These are phyloP conservation scores for Dissophora globulifera DNA, from an alignment of 192 early-diverging fungal genomes.

Conservation along the genomic window DNA sequence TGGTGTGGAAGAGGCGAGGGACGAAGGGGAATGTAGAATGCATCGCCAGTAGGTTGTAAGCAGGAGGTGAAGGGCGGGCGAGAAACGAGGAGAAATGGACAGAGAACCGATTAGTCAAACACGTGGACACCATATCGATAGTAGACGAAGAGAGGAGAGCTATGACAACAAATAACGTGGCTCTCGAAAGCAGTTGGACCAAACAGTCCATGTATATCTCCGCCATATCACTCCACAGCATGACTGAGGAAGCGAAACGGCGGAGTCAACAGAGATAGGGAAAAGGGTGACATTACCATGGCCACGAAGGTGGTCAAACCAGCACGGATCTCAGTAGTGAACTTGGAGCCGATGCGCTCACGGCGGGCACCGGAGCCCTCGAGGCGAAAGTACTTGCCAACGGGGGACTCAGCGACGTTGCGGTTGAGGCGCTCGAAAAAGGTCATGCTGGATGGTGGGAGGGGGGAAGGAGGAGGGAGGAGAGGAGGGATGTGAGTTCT, in stretches of 20 bases:
- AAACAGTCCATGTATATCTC: too few relatives aligned
- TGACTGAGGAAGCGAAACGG: not conserved
- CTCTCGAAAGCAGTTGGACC: too few relatives aligned
- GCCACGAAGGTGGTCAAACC: constrained; percentile 74
- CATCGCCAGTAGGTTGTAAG: constrained; percentile 1
- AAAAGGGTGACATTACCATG: constrained; percentile 58
- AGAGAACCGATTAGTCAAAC: too few relatives aligned
- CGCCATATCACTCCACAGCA: not conserved
- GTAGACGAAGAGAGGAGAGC: too few relatives aligned
- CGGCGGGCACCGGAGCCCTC: constrained; percentile 54
- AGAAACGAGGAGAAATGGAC: too few relatives aligned
- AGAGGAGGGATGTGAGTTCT: not conserved
- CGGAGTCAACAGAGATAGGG: not conserved
- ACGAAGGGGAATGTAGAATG: not conserved
- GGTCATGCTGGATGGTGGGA: constrained; percentile 9
- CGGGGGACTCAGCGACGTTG: constrained; percentile 55
- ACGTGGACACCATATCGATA: too few relatives aligned
- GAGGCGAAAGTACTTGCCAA: constrained; percentile 69
- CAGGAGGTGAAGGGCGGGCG: too few relatives aligned
- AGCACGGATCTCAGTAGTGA: constrained; percentile 75
- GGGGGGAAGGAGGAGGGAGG: not conserved
- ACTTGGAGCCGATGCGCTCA: constrained; percentile 69
- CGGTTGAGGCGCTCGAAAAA: constrained; percentile 40
- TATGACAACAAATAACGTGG: too few relatives aligned
- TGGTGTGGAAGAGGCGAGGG: not conserved